Evolutionary conservation across 2,329 filamentous ascomycete genomes (phyloP), one percentile per base, ranked within the genome.

Genomic region (Tolypocladium endophyticum): DNA sequence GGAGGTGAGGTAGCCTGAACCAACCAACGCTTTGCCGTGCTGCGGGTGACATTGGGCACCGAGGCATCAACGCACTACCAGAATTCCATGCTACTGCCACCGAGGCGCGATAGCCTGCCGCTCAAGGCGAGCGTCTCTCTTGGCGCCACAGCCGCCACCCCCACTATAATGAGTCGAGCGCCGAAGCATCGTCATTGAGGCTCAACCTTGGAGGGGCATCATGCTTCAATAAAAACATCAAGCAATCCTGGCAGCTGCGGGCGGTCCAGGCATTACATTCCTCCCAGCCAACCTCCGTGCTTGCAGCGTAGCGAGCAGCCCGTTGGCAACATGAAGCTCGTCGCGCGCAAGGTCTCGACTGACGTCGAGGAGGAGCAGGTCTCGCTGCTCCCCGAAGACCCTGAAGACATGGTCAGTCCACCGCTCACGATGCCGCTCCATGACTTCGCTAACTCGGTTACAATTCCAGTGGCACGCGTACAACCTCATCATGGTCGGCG

Each of bases 401-500:
- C 76, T 45, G 76, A 78, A 66, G 76, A 78, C 65, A 79, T 80
- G 76, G 77, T 78, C 59, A 61, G 73, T 63, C 38, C 11, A 38
- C 16, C 20, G 14, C 14, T 39, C 59, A 33, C 52, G 35, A 7
- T 9, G 28, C 28, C 28, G 7, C 28, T 11, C 8, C 18, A n/a
- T 6, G 50, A 35, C 50, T 35, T 20, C 53, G 60, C 60, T 64
- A 53, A 61, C 59, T 41, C 23, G 50, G 11, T n/a, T 23, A 54
- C 50, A 43, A 41, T 12, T 25, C 3, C 58, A 77, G 79, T 85
- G 82, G 82, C 82, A 85, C 63, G 81, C 81, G 65, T 83, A 85
- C 70, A 85, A 85, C 72, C 76, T 86, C 61, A 83, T 86, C 65
- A 72, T 77, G 12, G 70, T 77, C 60, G 76, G 78, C 62, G 82